Evolutionary conservation across 2,329 filamentous ascomycete species (phyloP).

Genomic region (Colletotrichum cereale): DNA sequence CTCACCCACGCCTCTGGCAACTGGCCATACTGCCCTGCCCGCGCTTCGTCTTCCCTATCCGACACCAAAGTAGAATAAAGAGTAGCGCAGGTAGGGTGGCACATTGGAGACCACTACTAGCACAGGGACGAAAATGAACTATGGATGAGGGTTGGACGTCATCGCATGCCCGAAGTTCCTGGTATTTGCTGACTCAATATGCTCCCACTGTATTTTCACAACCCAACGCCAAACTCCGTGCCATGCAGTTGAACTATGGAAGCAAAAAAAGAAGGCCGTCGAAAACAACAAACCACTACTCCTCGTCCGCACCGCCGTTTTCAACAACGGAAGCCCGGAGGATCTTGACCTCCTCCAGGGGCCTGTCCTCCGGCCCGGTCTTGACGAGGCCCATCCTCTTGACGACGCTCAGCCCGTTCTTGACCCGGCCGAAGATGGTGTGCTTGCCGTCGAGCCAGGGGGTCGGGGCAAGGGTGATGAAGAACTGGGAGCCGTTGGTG

Average conservation of each 20-base stretch:
- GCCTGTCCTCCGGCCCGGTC: slow-evolving; percentile 84
- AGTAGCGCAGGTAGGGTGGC: background rate
- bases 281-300: slow-evolving; percentile 13
- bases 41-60: background rate
- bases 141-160: background rate
- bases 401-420: slow-evolving; percentile 84
- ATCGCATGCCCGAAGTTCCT: background rate
- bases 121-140: background rate
- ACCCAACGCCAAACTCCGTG: slow-evolving; percentile 38
- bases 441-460: slow-evolving; percentile 98
- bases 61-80: background rate
- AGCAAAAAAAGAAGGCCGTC: background rate
- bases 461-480: slow-evolving; percentile 92
- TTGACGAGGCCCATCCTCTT: slow-evolving; percentile 90
- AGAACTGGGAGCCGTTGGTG: slow-evolving; percentile 96
- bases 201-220: background rate
- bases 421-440: slow-evolving; percentile 94
- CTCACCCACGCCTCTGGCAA: background rate
- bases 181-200: slow-evolving; percentile 10
- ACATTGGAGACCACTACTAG: background rate
- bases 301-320: slow-evolving; percentile 57
- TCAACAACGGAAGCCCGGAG: slow-evolving; percentile 78
- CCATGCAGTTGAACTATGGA: slow-evolving; percentile 14
- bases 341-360: slow-evolving; percentile 86
- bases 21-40: background rate